Evolutionary conservation across 1,284 basidiomycete species (phyloP).

Genomic region (Tylopilus sp.): DNA sequence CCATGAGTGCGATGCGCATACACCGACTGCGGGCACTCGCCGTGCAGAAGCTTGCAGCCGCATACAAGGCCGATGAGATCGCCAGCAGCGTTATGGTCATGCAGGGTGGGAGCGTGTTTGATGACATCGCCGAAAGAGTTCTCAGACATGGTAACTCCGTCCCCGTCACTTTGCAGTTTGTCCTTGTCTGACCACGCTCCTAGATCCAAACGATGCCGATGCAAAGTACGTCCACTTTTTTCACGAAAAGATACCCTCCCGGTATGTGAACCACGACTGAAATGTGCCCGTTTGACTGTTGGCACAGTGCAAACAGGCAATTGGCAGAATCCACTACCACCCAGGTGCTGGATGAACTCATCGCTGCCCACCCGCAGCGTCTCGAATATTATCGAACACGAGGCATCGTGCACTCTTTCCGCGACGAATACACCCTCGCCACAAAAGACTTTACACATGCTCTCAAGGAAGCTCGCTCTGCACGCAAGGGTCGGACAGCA

Average conservation of each 20-base stretch:
- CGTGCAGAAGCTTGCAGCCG: slow-evolving; percentile 77
- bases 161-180: neutral
- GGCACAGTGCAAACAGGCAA: slow-evolving; percentile 50
- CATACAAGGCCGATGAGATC: slow-evolving; percentile 80
- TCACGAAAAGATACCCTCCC: slow-evolving; percentile 85
- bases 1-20: slow-evolving; percentile 80
- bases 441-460: slow-evolving; percentile 76
- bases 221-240: slow-evolving; percentile 86
- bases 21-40: slow-evolving; percentile 74
- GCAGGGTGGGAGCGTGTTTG: slow-evolving; percentile 85
- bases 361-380: slow-evolving; percentile 64
- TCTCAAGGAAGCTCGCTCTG: slow-evolving; percentile 67
- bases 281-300: slow-evolving; percentile 18
- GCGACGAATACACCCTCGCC: slow-evolving; percentile 73
- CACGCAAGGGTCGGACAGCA: slow-evolving; percentile 58
- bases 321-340: slow-evolving; percentile 78
- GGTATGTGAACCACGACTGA: slow-evolving; percentile 46
- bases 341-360: slow-evolving; percentile 69
- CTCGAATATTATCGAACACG: slow-evolving; percentile 80
- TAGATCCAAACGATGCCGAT: slow-evolving; percentile 73
- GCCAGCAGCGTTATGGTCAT: slow-evolving; percentile 87
- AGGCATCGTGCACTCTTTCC: slow-evolving; percentile 80
- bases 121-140: slow-evolving; percentile 80
- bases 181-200: neutral
- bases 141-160: slow-evolving; percentile 57